Base-by-base conservation (phyloP, 495 filamentous ascomycete species). In the Aspergillus olivimuriae region DNA sequence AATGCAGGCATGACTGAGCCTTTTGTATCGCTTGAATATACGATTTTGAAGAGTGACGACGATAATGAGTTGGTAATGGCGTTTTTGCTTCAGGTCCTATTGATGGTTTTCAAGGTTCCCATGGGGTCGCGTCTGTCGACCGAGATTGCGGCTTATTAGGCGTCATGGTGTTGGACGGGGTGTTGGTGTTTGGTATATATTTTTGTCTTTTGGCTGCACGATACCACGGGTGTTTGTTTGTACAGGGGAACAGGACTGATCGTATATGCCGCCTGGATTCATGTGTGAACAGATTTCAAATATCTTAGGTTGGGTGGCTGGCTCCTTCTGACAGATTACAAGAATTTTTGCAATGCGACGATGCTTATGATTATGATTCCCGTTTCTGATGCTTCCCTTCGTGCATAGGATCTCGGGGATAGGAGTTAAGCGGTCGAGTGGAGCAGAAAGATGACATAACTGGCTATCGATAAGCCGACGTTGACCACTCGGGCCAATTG, bases 371-470 rank as follows among this genome's bases (percentile, higher is more conserved):
- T 28, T 11, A 28, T 28, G 5, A 28, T 28, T 11, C 5, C 24
- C 24, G 24, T 28, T 6, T 11, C 24, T 28, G 5, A 11, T 28
- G 11, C 11, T 28, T 28, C 11, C 11, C 6, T 28, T 28, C 5
- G 11, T 28, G 24, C 24, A 28, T 5, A 28, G 24, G 24, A 11
- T 5, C 24, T 11, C 24, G 24, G 24, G 11, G 24, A 28, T 28
- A 28, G 48, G 48, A 41, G 26, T 34, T 52, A 48, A n/a, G n/a
- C n/a, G n/a, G 50, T 11, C 5, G 50, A 52, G 44, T 26, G 47
- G 44, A 48, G 10, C n/a, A 17, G 16, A 15, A 4, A n/a, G 21
- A 47, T 47, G 44, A 52, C 49, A 52, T 47, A 47, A 44, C 43
- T 30, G 11, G 11, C 24, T 52, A 48, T 52, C 45, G 50, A 48